Conservation (phyloP, 2,329 filamentous ascomycete genomes). For the Hypocrella siamensis region DNA sequence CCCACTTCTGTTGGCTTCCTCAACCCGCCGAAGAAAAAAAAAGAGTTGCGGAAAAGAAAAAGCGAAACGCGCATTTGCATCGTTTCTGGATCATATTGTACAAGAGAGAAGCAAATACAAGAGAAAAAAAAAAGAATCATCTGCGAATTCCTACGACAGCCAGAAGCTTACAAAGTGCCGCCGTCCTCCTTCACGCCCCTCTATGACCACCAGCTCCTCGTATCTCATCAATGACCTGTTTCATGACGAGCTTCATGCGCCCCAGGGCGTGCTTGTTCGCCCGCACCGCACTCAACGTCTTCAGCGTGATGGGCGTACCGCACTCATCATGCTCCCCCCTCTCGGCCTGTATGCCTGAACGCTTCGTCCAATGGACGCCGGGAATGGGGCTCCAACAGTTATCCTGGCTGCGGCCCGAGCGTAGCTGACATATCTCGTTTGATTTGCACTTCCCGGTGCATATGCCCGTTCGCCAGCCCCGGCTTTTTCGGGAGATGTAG, state of each 20-base stretch:
- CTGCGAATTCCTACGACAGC: no score
- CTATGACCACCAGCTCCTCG: conserved; percentile 1
- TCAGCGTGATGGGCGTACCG: conserved; percentile 11
- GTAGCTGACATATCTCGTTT: conserved; percentile 32
- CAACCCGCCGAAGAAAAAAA: no score
- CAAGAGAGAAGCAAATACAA: no score
- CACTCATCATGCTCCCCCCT: conserved; percentile 11
- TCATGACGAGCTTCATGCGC: conserved; percentile 8
- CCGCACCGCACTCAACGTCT: conserved; percentile 11
- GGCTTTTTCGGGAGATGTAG: conserved; percentile 28
- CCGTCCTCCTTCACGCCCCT: no score
- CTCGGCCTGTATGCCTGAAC: conserved; percentile 2
- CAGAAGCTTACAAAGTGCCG: no score
- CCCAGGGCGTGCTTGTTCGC: conserved; percentile 10
- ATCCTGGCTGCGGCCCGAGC: conserved; percentile 32
- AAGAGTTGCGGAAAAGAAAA: no score
- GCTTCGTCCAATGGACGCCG: conserved; percentile 16
- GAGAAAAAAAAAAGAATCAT: no score
- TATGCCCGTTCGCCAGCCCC: conserved; percentile 22
- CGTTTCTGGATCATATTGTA: no score
- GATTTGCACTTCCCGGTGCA: conserved; percentile 25
- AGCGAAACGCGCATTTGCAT: no score
- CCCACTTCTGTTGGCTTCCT: no score
- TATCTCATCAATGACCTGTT: conserved; percentile 3
- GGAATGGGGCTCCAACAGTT: conserved; percentile 26